These are phyloP conservation scores for Macrolepiota dolichaula DNA, from an alignment of 768 basidiomycete species.

Conservation along the genomic window DNA sequence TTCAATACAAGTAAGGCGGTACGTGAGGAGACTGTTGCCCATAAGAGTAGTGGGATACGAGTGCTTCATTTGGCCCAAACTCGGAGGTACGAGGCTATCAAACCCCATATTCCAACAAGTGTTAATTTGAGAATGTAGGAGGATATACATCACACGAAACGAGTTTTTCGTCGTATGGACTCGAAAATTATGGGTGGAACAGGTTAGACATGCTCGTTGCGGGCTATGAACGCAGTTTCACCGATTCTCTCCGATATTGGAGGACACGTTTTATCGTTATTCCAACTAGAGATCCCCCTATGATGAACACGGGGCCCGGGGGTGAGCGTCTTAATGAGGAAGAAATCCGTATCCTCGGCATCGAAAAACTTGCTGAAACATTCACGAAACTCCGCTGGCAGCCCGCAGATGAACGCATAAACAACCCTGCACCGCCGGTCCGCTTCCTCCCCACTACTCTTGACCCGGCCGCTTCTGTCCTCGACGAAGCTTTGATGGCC, in stretches of 20 bases:
- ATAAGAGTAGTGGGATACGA: slow-evolving; percentile 71
- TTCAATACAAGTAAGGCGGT: slow-evolving; percentile 82
- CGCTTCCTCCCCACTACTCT: slow-evolving; percentile 84
- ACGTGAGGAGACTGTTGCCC: slow-evolving; percentile 69
- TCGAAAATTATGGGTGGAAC: slow-evolving; percentile 88
- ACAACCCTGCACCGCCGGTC: slow-evolving; percentile 50
- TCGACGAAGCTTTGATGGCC: slow-evolving; percentile 75
- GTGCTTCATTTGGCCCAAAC: slow-evolving; percentile 92
- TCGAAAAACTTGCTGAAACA: slow-evolving; percentile 86
- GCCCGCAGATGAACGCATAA: slow-evolving; percentile 50
- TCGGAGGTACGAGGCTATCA: slow-evolving; percentile 45
- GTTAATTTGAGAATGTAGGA: slow-evolving; percentile 24
- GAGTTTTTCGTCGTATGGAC: slow-evolving; percentile 71
- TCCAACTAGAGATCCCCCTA: slow-evolving; percentile 72
- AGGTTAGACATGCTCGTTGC: slow-evolving; percentile 86
- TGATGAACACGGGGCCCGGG: slow-evolving; percentile 48
- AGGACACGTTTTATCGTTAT: slow-evolving; percentile 92
- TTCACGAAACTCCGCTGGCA: slow-evolving; percentile 86
- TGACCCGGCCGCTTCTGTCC: slow-evolving; percentile 73
- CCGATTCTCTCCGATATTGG: slow-evolving; percentile 88
- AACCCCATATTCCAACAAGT: not conserved
- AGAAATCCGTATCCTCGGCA: slow-evolving; percentile 84
- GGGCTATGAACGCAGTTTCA: slow-evolving; percentile 77
- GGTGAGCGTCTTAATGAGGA: slow-evolving; percentile 82
- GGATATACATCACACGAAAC: slow-evolving; percentile 82